Percentiles rank a stretch among this genome's conserved stretches.
Evolutionary conservation across 2,329 filamentous ascomycete genomes (phyloP).

Genomic region (Plenodomus tracheiphilus): DNA sequence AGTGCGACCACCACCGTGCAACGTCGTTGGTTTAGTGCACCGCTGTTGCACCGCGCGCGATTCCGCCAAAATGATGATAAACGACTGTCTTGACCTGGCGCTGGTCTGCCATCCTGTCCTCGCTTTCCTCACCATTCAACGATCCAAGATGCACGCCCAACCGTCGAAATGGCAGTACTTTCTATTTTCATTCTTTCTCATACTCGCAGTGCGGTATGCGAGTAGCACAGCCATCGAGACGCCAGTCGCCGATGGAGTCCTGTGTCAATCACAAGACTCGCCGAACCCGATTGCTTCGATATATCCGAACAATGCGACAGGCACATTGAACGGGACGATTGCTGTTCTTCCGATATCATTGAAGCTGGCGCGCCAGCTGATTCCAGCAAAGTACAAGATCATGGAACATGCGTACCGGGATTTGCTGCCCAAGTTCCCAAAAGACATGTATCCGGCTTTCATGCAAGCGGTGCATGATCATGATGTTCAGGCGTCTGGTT

Average conservation of each 20-base stretch:
- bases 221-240: constrained; percentile 12
- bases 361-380: constrained; percentile 50
- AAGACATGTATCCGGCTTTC: constrained; percentile 58
- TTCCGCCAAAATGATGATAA: constrained; percentile 29
- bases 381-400: constrained; percentile 56
- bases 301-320: constrained; percentile 55
- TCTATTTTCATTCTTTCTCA: constrained; percentile 28
- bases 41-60: constrained; percentile 9
- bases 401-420: constrained; percentile 54
- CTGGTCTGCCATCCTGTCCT: constrained; percentile 38
- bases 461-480: constrained; percentile 57
- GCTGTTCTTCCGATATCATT: constrained; percentile 57
- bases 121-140: constrained; percentile 31
- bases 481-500: constrained; percentile 52
- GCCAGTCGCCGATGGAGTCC: neutral
- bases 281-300: constrained; percentile 55
- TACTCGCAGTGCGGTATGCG: constrained; percentile 32
- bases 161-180: constrained; percentile 32
- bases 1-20: neutral
- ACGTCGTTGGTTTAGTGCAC: constrained; percentile 7
- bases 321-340: constrained; percentile 59
- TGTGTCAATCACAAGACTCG: constrained; percentile 34
- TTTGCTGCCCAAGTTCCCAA: constrained; percentile 55
- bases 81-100: constrained; percentile 33
- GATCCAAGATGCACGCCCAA: constrained; percentile 28